Percentiles rank a stretch among this genome's conserved stretches.
These are phyloP conservation scores for Leishmania braziliensis DNA, from an alignment of 208 protist species.

Conservation along the genomic window DNA sequence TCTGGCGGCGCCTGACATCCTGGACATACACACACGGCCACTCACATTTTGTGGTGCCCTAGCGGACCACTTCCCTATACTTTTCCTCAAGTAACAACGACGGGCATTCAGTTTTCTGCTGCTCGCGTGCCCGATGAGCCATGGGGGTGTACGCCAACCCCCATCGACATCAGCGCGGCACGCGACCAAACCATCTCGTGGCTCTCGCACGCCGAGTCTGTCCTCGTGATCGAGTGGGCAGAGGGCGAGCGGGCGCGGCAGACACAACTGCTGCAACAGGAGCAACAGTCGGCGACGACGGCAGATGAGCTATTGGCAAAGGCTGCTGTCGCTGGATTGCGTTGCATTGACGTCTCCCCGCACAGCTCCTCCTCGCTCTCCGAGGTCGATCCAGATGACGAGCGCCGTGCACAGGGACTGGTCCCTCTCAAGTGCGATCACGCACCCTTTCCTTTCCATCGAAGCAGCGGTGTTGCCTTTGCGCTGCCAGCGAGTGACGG, in stretches of 20 bases:
- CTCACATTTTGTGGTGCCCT: neutral
- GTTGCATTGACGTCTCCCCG: neutral
- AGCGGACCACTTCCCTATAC: neutral
- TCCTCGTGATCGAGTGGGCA: constrained; percentile 29
- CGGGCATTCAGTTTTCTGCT: constrained; percentile 31
- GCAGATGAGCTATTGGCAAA: neutral
- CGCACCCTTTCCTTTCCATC: constrained; percentile 31
- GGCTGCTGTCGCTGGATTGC: constrained; percentile 12
- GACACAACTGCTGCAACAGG: neutral
- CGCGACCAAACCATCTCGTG: constrained; percentile 35
- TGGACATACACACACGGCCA: neutral
- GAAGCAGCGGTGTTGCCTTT: constrained; percentile 31
- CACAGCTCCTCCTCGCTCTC: constrained; percentile 1
- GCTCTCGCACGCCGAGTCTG: constrained; percentile 32
- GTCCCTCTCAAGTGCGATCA: constrained; percentile 31
- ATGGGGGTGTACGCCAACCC: constrained; percentile 31
- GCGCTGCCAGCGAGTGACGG: neutral
- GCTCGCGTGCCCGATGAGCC: constrained; percentile 32
- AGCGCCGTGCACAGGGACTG: constrained; percentile 19
- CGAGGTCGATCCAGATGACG: constrained; percentile 7
- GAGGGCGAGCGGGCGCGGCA: constrained; percentile 9
- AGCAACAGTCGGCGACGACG: neutral
- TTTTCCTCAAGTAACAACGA: constrained; percentile 20
- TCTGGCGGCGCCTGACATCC: neutral
- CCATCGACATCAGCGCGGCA: constrained; percentile 34